Conservation (phyloP, 176 grass and related monocot genomes). For the sorghum (Sorghum bicolor) region DNA sequence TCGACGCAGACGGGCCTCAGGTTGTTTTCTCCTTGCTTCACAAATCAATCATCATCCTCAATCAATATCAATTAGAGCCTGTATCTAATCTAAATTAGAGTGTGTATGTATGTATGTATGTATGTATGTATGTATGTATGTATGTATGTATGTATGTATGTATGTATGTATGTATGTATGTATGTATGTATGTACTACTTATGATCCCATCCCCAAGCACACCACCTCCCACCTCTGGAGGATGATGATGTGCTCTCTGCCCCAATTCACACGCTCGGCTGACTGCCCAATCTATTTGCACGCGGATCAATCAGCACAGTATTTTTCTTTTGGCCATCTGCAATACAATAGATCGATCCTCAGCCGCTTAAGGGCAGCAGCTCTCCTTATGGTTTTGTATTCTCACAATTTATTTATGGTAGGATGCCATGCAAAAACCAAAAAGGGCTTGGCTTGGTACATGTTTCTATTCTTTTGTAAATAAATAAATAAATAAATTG, state of each 20-base stretch:
- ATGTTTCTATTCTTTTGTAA: neutral
- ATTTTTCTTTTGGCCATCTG: too few relatives aligned
- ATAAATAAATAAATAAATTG: neutral
- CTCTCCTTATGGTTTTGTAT: neutral
- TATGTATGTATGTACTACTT: neutral
- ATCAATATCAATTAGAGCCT: too few relatives aligned
- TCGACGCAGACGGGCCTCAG: constrained; percentile 39
- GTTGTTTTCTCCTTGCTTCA: neutral
- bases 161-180: too few relatives aligned
- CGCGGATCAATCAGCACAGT: neutral
- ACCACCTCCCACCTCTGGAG: neutral
- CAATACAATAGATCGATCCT: neutral
- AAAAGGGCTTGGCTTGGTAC: neutral
- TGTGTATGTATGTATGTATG: too few relatives aligned
- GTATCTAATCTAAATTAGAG: too few relatives aligned
- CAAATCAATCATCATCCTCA: neutral
- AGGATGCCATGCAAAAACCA: neutral
- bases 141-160: too few relatives aligned
- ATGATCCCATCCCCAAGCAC: neutral
- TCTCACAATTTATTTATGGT: neutral
- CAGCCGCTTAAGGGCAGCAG: neutral
- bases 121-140: neutral
- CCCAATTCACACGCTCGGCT: neutral
- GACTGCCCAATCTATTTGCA: too few relatives aligned
- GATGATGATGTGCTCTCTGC: neutral